These are phyloP conservation scores for Yamadazyma aaseri DNA, from an alignment of 1,139 yeast genomes.

Conservation along the genomic window DNA sequence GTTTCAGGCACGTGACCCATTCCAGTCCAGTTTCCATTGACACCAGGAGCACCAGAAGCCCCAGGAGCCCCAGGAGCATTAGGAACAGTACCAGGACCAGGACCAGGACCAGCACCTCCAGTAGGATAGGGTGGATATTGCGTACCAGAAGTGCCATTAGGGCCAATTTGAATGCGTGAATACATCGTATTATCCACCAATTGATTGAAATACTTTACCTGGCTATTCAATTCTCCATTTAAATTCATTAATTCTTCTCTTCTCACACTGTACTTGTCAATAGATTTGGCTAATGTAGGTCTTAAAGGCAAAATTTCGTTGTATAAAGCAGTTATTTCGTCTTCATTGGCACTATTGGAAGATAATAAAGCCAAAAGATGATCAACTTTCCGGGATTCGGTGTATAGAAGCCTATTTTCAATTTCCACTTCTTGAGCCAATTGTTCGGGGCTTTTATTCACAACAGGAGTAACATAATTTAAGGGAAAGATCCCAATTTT, in stretches of 20 bases:
- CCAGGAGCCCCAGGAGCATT: too few species aligned
- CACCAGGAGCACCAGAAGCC: too few species aligned
- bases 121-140: neutral
- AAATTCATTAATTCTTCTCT: constrained; percentile 74
- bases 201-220: constrained; percentile 68
- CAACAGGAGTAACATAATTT: constrained; percentile 82
- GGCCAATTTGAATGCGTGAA: constrained; percentile 16
- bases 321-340: constrained; percentile 55
- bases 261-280: constrained; percentile 72
- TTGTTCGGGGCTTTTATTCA: constrained; percentile 59
- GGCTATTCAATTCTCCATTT: constrained; percentile 65
- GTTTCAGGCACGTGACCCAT: too few species aligned
- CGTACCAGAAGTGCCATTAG: constrained; percentile 1
- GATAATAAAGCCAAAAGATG: constrained; percentile 60
- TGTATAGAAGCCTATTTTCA: constrained; percentile 29
- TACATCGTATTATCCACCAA: constrained; percentile 54
- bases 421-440: constrained; percentile 28
- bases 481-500: constrained; percentile 88
- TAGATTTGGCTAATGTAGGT: constrained; percentile 67
- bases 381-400: constrained; percentile 55
- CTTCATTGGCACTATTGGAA: constrained; percentile 36
- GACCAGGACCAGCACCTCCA: too few species aligned
- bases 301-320: constrained; percentile 70
- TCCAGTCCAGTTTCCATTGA: too few species aligned
- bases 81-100: too few species aligned